phyloP scores from a whole-genome alignment of 495 filamentous ascomycete genomes.

The Penicillium subrubescens region DNA sequence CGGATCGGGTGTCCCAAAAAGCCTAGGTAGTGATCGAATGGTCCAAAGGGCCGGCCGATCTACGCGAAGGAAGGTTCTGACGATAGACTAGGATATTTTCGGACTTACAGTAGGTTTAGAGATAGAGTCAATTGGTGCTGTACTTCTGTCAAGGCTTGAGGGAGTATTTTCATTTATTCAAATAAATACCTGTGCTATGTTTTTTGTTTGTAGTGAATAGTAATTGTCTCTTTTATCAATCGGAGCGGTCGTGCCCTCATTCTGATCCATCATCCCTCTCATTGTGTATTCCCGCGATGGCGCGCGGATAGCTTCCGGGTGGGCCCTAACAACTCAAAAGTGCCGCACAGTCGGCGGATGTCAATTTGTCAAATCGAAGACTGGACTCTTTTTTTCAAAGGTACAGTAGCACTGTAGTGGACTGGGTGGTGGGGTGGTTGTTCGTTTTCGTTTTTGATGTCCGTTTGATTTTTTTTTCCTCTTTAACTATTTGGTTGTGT shows the following conservation, averaged over 20 bases:
- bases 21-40: background rate
- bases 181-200: too few relatives aligned
- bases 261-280: slow-evolving; percentile 4
- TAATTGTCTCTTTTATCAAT: background rate
- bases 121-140: too few relatives aligned
- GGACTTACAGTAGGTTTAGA: background rate
- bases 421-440: background rate
- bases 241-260: background rate
- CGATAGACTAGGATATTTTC: background rate
- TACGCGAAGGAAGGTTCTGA: background rate
- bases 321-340: slow-evolving; percentile 3
- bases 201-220: too few relatives aligned
- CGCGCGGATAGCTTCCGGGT: slow-evolving; percentile 7
- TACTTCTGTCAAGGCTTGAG: background rate
- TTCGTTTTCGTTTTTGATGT: background rate
- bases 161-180: background rate
- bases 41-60: background rate
- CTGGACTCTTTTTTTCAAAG: background rate
- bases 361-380: background rate
- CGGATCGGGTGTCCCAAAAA: background rate
- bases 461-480: background rate
- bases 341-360: background rate
- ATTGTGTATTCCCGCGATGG: background rate
- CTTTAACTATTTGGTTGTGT: background rate
- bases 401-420: background rate